Evolutionary conservation across 345 rosid species (phyloP), one percentile per base, ranked within the genome.

Genomic region (Euphorbia tirucalli): DNA sequence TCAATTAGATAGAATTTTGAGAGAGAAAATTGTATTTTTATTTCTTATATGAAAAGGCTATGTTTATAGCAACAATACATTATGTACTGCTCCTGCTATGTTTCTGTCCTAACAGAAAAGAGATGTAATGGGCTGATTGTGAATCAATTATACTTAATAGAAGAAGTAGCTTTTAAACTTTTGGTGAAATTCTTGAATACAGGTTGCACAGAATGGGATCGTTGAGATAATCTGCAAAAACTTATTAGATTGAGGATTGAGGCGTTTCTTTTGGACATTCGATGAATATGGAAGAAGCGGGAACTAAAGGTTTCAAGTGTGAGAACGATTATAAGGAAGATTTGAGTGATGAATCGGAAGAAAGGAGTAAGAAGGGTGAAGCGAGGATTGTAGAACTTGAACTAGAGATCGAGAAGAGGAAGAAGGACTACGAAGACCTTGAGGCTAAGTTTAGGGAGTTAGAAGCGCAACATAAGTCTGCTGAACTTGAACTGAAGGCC

Each of bases 301-400:
- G 70, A 66, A 27, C n/a, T 41, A 28, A 61, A 49, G 64, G 14
- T 49, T 27, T 50, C 5, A 76, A 66, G 43, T 44, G 61, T 35
- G 68, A 63, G 61, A 11, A 0, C 8, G 5, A 16, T 46, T n/a
- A 22, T 18, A 0, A 69, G 7, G 72, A 73, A 66, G 70, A 63
- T 46, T 31, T 43, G 24, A 66, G 75, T 65, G 24, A 43, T 5
- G 59, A 73, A 50, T 35, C 31, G 43, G 61, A 70, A 27, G 81
- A 61, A 43, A 71, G 52, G 62, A 66, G 22, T 50, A 52, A 43
- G 78, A 84, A 78, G 61, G 75, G 77, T 24, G 85, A 84, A 76
- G 80, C 73, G 57, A 84, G 73, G 67, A 82, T 76, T 57, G 21
- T 24, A 28, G 85, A 78, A 30, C 69, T 91, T 71, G 87, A 85